phyloP scores from a whole-genome alignment of 352 stramenopile species.

The Pythium rishiriense region DNA sequence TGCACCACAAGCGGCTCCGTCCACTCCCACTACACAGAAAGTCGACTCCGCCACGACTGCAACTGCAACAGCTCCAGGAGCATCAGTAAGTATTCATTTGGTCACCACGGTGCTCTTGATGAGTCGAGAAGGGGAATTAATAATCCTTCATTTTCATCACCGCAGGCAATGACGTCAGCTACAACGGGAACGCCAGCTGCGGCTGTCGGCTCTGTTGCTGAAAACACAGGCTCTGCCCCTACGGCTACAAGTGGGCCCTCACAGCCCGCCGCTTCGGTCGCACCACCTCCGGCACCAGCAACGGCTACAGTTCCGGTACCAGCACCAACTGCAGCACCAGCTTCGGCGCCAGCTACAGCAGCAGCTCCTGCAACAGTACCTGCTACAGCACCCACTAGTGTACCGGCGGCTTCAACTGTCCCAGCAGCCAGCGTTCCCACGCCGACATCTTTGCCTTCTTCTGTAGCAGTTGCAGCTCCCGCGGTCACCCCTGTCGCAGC shows the following conservation, averaged over 20 bases:
- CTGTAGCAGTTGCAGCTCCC: not conserved
- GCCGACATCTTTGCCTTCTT: not conserved
- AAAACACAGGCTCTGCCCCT: constrained; percentile 10
- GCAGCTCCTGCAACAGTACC: not conserved
- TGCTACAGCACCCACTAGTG: not conserved
- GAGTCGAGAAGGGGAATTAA: not conserved
- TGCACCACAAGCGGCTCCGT: constrained; percentile 42
- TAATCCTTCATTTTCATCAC: not conserved
- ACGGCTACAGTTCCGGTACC: not conserved
- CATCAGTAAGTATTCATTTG: constrained; percentile 8
- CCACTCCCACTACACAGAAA: constrained; percentile 36
- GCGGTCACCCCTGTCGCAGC: not conserved
- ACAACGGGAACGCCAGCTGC: constrained; percentile 15
- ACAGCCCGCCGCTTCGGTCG: constrained; percentile 19
- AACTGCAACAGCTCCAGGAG: not conserved
- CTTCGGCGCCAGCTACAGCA: not conserved
- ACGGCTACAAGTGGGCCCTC: constrained; percentile 19
- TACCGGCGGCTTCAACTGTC: not conserved
- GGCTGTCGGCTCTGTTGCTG: constrained; percentile 7
- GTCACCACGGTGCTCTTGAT: too few relatives aligned
- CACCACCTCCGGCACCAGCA: not conserved
- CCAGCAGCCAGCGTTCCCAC: not conserved
- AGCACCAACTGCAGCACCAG: not conserved
- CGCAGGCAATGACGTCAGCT: constrained; percentile 25
- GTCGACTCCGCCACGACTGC: constrained; percentile 21